These are phyloP conservation scores for Chenopodium album DNA, from an alignment of 148 eudicot genomes.

Conservation along the genomic window DNA sequence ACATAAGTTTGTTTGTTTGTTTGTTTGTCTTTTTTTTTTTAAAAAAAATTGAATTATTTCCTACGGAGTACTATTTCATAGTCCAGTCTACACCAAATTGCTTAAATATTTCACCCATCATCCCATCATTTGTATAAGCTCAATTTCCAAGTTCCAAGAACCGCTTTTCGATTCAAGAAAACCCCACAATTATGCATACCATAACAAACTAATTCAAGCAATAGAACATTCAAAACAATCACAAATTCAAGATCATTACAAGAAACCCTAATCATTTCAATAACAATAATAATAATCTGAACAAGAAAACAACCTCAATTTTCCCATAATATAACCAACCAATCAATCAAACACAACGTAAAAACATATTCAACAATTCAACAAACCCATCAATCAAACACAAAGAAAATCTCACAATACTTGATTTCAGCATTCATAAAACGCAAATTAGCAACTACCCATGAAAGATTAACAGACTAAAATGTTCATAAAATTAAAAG, in stretches of 20 bases:
- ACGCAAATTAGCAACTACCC: slow-evolving; percentile 1
- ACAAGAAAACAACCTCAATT: not conserved
- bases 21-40: too few species aligned
- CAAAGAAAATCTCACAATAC: not conserved
- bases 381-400: not conserved
- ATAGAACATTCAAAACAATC: not conserved
- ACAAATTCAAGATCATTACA: not conserved
- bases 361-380: not conserved
- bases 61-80: not conserved
- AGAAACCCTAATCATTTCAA: not conserved
- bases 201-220: not conserved
- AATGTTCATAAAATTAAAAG: not conserved
- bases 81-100: not conserved
- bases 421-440: not conserved
- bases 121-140: not conserved
- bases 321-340: not conserved
- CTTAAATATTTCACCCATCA: not conserved
- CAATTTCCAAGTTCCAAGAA: not conserved
- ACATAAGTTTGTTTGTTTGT: too few species aligned
- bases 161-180: not conserved
- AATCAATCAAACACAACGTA: not conserved
- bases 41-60: not conserved
- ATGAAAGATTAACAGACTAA: not conserved
- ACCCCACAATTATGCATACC: not conserved
- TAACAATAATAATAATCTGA: not conserved